These are phyloP conservation scores for Carpinus viminea DNA, from an alignment of 306 rosid genomes.

Conservation along the genomic window DNA sequence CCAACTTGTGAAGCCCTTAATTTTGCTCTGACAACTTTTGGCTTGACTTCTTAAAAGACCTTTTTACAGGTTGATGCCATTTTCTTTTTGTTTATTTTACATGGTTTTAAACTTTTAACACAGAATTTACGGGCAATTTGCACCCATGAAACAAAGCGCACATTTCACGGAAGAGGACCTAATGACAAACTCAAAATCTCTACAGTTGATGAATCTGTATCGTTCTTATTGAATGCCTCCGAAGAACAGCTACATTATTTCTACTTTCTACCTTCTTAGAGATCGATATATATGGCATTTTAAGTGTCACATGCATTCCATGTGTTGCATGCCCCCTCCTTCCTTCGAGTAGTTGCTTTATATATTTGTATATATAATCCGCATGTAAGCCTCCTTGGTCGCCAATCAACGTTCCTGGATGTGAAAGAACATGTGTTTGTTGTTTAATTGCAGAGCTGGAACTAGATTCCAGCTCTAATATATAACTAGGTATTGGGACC, in stretches of 20 bases:
- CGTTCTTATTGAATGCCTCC: background rate
- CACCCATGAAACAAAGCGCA: constrained; percentile 31
- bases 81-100: constrained; percentile 20
- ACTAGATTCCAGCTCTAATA: background rate
- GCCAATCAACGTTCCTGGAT: no score
- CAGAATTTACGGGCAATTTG: constrained; percentile 38
- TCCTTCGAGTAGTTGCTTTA: background rate
- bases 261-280: background rate
- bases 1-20: constrained; percentile 37
- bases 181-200: background rate
- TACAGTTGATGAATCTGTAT: background rate
- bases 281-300: no score
- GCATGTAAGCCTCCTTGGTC: background rate
- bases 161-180: constrained; percentile 18
- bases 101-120: constrained; percentile 28
- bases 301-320: background rate
- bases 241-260: background rate
- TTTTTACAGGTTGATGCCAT: constrained; percentile 31
- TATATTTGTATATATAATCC: background rate
- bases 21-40: constrained; percentile 27
- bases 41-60: constrained; percentile 29
- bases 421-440: background rate
- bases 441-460: background rate
- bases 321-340: background rate
- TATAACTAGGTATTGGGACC: no score